phyloP scores from a whole-genome alignment of 1,284 basidiomycete species.

The Clitocybe nebularis region DNA sequence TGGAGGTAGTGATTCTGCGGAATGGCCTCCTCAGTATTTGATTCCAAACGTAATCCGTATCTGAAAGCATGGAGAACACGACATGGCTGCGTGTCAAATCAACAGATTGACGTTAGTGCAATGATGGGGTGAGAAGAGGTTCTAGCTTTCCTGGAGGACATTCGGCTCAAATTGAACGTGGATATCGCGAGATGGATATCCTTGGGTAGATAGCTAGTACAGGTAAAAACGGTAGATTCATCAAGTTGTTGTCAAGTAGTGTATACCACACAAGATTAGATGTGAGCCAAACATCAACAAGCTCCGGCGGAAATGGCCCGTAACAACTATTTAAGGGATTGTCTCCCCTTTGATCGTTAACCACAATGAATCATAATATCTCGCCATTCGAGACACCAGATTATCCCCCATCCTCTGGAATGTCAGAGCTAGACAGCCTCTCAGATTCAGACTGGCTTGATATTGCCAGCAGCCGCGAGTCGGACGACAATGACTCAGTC shows the following conservation, averaged over 20 bases:
- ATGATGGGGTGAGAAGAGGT: no score
- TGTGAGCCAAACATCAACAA: no score
- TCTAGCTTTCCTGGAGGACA: conserved; percentile 30
- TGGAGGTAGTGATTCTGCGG: conserved; percentile 19
- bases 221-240: no score
- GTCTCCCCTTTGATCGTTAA: conserved; percentile 17
- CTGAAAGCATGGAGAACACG: conserved; percentile 48
- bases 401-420: conserved; percentile 29
- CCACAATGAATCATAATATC: conserved; percentile 25
- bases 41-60: conserved; percentile 51
- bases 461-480: conserved; percentile 59
- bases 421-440: conserved; percentile 59
- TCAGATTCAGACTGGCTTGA: conserved; percentile 83
- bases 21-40: conserved; percentile 24
- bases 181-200: conserved; percentile 25
- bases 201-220: conserved; percentile 34
- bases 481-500: conserved; percentile 65
- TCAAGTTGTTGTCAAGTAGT: no score
- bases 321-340: conserved; percentile 20
- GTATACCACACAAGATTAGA: no score
- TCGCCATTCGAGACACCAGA: conserved; percentile 28
- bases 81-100: conserved; percentile 44
- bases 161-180: conserved; percentile 29
- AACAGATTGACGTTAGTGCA: background rate
- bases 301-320: conserved; percentile 14